phyloP scores from a whole-genome alignment of 2,329 filamentous ascomycete genomes.

The Helicocarpus griseus region DNA sequence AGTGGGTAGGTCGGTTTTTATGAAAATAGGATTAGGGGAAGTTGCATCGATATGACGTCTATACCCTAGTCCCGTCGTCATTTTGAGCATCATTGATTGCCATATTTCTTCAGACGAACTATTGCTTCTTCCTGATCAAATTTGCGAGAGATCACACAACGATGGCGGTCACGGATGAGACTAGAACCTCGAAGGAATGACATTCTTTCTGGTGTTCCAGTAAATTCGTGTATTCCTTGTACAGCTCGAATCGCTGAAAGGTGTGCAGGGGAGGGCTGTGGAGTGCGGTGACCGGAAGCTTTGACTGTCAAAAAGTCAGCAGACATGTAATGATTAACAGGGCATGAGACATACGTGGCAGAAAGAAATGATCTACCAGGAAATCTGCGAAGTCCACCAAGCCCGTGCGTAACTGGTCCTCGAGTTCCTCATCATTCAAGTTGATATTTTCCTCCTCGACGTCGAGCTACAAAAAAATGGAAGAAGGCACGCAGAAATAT shows the following conservation, averaged over 20 bases:
- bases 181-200: slow-evolving; percentile 10
- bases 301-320: slow-evolving; percentile 6
- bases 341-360: slow-evolving; percentile 5
- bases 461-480: too few relatives aligned
- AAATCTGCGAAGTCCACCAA: slow-evolving; percentile 8
- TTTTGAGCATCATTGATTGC: slow-evolving; percentile 6
- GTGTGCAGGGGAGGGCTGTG: slow-evolving; percentile 10
- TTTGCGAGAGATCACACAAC: slow-evolving; percentile 12
- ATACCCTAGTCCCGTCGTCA: slow-evolving; percentile 13
- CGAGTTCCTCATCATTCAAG: background rate
- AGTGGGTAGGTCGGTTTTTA: too few relatives aligned
- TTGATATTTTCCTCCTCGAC: background rate
- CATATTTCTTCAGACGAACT: slow-evolving; percentile 7
- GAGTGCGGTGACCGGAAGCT: slow-evolving; percentile 8
- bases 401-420: background rate
- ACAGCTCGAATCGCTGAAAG: slow-evolving; percentile 6
- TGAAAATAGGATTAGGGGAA: too few relatives aligned
- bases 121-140: slow-evolving; percentile 12
- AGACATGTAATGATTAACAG: background rate
- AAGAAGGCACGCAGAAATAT: background rate
- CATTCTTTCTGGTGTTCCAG: slow-evolving; percentile 8
- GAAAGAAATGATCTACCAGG: slow-evolving; percentile 12
- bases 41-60: too few relatives aligned
- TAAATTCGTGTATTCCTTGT: slow-evolving; percentile 4
- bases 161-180: slow-evolving; percentile 13